Conservation (phyloP, 495 filamentous ascomycete genomes). For the Talaromyces trachyspermus region DNA sequence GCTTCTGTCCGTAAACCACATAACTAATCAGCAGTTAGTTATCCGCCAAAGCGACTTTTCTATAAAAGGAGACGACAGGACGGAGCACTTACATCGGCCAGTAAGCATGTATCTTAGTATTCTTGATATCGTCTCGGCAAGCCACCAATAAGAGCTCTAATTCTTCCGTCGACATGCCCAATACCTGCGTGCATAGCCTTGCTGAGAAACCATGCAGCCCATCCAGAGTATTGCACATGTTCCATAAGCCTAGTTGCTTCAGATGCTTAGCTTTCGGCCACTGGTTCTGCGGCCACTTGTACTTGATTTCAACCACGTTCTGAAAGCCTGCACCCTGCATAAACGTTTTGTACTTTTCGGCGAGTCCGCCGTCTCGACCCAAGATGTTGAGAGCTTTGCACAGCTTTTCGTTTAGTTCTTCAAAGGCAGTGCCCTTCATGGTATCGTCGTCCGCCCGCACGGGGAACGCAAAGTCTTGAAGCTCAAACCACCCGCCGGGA, state of each 20-base stretch:
- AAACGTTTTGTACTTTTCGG: conserved; percentile 16
- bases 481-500: no score
- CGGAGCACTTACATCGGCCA: neutral
- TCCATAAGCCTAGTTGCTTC: conserved; percentile 57
- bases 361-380: conserved; percentile 20
- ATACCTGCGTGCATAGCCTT: neutral
- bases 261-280: conserved; percentile 58
- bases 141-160: neutral
- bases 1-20: conserved; percentile 1
- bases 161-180: neutral
- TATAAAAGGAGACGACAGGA: neutral
- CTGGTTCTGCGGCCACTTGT: conserved; percentile 58
- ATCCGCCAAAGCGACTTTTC: neutral
- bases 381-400: conserved; percentile 40
- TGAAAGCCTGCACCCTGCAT: conserved; percentile 45
- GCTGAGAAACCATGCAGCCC: neutral
- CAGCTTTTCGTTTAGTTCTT: conserved; percentile 24
- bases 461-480: no score
- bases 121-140: neutral
- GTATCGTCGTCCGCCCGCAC: no score
- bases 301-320: conserved; percentile 51
- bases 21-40: neutral
- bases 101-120: conserved; percentile 1
- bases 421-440: neutral
- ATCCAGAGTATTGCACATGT: conserved; percentile 42